phyloP scores from a whole-genome alignment of 805 yeast genomes.

The Metschnikowia continentalis region DNA sequence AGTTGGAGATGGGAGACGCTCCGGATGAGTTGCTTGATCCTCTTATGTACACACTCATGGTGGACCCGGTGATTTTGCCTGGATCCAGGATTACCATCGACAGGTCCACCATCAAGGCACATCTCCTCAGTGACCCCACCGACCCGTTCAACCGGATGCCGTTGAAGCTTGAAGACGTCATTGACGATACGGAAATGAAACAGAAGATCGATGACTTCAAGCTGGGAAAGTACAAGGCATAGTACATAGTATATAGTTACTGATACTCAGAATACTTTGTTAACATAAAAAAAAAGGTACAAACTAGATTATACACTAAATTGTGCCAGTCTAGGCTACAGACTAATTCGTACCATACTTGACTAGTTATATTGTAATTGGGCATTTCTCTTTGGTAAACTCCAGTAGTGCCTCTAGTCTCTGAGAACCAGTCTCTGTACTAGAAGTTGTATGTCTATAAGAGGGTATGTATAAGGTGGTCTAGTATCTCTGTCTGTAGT shows the following conservation, averaged over 20 bases:
- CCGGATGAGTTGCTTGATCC: slow-evolving; percentile 98
- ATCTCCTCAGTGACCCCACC: slow-evolving; percentile 87
- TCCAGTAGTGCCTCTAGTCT: too few species aligned
- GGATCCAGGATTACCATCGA: slow-evolving; percentile 82
- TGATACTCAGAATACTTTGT: too few species aligned
- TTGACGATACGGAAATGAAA: slow-evolving; percentile 70
- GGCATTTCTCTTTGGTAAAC: too few species aligned
- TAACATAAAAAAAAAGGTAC: too few species aligned
- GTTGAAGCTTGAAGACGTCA: slow-evolving; percentile 79
- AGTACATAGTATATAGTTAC: background rate
- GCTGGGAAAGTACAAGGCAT: slow-evolving; percentile 25
- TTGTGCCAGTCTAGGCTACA: too few species aligned
- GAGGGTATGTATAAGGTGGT: too few species aligned
- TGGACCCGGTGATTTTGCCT: slow-evolving; percentile 93
- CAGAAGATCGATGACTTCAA: slow-evolving; percentile 56
- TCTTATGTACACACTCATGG: slow-evolving; percentile 91
- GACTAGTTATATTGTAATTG: too few species aligned
- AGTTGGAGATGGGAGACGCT: slow-evolving; percentile 81
- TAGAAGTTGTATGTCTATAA: too few species aligned
- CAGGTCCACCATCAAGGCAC: slow-evolving; percentile 87
- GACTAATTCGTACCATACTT: too few species aligned
- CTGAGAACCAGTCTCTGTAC: too few species aligned
- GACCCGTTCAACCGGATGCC: slow-evolving; percentile 98
- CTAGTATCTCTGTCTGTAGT: too few species aligned
- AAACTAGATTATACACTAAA: too few species aligned